Evolutionary conservation across 1,284 basidiomycete species (phyloP).

Genomic region (Lentinus polychrous): DNA sequence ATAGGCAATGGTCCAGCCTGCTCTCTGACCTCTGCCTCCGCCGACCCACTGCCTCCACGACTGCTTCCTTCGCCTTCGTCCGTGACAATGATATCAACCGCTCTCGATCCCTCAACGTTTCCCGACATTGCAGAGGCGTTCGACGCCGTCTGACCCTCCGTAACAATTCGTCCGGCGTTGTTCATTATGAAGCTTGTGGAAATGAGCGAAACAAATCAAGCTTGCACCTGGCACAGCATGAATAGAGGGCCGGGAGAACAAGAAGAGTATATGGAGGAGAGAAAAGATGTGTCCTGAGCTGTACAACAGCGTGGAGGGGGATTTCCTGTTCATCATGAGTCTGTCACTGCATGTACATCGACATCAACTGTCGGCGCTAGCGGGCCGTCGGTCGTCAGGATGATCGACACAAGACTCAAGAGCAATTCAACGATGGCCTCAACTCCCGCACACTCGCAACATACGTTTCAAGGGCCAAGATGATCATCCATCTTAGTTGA

Average conservation of each 20-base stretch:
- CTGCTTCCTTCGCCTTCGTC: not conserved
- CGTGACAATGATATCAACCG: not conserved
- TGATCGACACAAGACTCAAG: no score
- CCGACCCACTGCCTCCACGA: not conserved
- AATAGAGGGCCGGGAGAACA: conserved; percentile 14
- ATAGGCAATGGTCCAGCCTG: conserved; percentile 56
- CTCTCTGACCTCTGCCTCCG: conserved; percentile 23
- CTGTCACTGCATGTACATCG: not conserved
- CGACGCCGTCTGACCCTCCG: conserved; percentile 16
- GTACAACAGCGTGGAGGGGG: conserved; percentile 6
- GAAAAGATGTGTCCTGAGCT: conserved; percentile 1
- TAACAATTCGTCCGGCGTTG: conserved; percentile 8
- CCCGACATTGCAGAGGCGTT: conserved; percentile 10
- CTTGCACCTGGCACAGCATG: conserved; percentile 32
- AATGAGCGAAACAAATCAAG: conserved; percentile 15
- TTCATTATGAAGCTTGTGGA: conserved; percentile 2
- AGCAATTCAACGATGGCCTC: no score
- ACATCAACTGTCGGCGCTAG: no score
- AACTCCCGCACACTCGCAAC: no score
- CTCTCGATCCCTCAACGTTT: not conserved
- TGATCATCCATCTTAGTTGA: no score
- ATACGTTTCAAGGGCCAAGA: no score
- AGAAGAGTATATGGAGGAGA: conserved; percentile 3
- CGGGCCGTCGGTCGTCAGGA: no score
- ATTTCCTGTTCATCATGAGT: not conserved